A percentile compares a stretch with the other conserved stretches of the same genome.
Conservation (phyloP, 2,329 filamentous ascomycete genomes). For the Ascochyta viciae-villosae region DNA sequence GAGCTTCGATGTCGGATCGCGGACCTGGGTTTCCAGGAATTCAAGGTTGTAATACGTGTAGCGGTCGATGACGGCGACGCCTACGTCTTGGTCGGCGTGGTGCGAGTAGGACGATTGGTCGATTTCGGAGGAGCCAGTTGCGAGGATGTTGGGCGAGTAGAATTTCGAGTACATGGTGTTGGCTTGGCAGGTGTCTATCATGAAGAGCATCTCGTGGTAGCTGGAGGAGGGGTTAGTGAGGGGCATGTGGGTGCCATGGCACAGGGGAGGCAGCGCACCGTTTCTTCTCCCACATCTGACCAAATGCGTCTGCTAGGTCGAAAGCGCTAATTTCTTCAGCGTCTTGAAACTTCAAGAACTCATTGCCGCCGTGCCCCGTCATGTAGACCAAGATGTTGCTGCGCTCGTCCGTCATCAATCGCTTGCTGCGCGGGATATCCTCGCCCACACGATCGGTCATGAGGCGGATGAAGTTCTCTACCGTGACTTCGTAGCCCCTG, state of each 20-base stretch:
- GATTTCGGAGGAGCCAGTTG: constrained; percentile 93
- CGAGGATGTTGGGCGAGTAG: constrained; percentile 97
- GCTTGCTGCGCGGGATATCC: constrained; percentile 93
- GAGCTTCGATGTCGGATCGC: constrained; percentile 83
- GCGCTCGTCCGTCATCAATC: constrained; percentile 89
- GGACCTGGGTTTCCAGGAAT: constrained; percentile 90
- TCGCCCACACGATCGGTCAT: constrained; percentile 93
- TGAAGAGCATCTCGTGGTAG: constrained; percentile 97
- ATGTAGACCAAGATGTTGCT: constrained; percentile 99
- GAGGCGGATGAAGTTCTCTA: constrained; percentile 97
- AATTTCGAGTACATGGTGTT: constrained; percentile 99
- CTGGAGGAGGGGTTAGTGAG: constrained; percentile 49
- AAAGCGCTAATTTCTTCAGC: constrained; percentile 97
- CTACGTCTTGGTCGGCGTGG: constrained; percentile 97
- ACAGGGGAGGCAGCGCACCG: constrained; percentile 58
- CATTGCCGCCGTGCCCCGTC: constrained; percentile 97
- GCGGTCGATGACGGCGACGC: constrained; percentile 86
- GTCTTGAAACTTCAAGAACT: constrained; percentile 98
- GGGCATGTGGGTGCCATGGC: background rate
- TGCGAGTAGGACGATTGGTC: constrained; percentile 97
- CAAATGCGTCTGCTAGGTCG: constrained; percentile 94
- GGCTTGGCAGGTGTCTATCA: constrained; percentile 99
- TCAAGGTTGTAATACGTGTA: constrained; percentile 56
- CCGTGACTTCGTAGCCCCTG: constrained; percentile 95
- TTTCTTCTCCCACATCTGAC: constrained; percentile 99